A percentile compares a stretch with the other conserved stretches of the same genome.
Conservation (phyloP, 257 asterid genomes). For the Thymus mandschuricus region DNA sequence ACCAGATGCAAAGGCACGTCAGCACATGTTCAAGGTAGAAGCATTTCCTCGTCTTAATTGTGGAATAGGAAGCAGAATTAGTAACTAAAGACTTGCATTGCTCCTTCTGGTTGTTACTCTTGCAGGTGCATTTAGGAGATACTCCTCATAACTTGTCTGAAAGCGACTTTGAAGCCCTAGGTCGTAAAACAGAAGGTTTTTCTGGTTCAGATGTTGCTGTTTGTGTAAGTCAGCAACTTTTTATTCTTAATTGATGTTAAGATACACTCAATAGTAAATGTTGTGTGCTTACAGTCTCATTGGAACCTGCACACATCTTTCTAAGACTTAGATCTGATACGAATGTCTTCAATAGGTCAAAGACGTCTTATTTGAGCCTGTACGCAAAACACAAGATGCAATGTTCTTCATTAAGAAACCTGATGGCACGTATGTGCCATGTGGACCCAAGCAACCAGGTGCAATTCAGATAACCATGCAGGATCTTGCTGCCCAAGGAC, state of each 20-base stretch:
- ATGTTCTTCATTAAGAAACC: constrained; percentile 69
- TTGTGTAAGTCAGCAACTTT: constrained; percentile 55
- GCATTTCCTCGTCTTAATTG: constrained; percentile 20
- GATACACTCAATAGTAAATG: not conserved
- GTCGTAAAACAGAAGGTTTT: constrained; percentile 71
- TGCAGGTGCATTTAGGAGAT: constrained; percentile 83
- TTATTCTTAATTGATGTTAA: constrained; percentile 14
- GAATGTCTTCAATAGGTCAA: constrained; percentile 63
- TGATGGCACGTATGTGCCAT: constrained; percentile 75
- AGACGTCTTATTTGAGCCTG: constrained; percentile 96
- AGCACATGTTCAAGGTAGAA: constrained; percentile 94
- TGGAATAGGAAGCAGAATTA: constrained; percentile 9
- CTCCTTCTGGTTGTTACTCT: constrained; percentile 10
- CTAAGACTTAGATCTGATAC: not conserved
- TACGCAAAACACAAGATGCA: constrained; percentile 97
- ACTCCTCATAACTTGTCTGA: constrained; percentile 76
- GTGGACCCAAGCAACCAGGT: constrained; percentile 89
- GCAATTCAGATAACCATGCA: constrained; percentile 86
- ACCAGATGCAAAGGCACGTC: constrained; percentile 91
- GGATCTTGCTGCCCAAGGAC: constrained; percentile 85
- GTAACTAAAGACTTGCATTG: not conserved
- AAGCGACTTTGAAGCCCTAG: constrained; percentile 68
- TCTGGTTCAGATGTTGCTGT: constrained; percentile 83
- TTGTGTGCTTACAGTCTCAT: not conserved
- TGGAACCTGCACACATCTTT: not conserved